phyloP scores from a whole-genome alignment of 2,329 filamentous ascomycete species.

The Aspergillus pseudoterreus region DNA sequence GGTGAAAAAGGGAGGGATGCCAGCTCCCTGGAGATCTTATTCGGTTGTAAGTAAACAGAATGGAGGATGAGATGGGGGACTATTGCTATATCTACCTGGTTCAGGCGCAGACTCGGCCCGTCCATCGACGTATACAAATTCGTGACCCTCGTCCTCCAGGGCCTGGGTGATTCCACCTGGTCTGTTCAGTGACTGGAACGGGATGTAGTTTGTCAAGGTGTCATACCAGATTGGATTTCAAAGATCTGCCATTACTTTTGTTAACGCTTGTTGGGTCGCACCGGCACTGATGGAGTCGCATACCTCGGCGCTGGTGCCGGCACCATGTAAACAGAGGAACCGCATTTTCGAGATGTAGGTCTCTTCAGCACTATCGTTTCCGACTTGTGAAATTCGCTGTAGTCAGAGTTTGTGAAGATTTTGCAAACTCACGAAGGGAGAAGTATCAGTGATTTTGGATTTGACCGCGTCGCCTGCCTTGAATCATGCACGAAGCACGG shows the following conservation, averaged over 20 bases:
- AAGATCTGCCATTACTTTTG: constrained; percentile 23
- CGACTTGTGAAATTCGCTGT: background rate
- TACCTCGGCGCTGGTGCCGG: constrained; percentile 30
- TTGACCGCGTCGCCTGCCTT: background rate
- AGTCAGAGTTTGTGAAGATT: background rate
- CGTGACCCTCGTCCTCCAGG: constrained; percentile 25
- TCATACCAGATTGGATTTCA: constrained; percentile 29
- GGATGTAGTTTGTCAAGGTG: background rate
- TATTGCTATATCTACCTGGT: constrained; percentile 18
- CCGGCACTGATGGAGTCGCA: constrained; percentile 1
- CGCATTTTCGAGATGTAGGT: constrained; percentile 19
- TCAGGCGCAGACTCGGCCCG: constrained; percentile 20
- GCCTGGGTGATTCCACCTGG: constrained; percentile 26
- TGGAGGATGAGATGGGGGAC: background rate
- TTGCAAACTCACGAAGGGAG: background rate
- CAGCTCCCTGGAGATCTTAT: constrained; percentile 27
- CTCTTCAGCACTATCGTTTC: background rate
- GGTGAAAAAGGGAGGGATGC: constrained; percentile 29
- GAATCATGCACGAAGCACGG: background rate
- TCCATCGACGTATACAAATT: constrained; percentile 28
- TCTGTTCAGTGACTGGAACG: background rate
- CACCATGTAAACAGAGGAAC: constrained; percentile 32
- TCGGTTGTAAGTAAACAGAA: background rate
- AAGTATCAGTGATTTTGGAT: background rate
- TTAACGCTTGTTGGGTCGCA: background rate